phyloP scores from a whole-genome alignment of 352 stramenopile species.

The Pythium utonaiense region DNA sequence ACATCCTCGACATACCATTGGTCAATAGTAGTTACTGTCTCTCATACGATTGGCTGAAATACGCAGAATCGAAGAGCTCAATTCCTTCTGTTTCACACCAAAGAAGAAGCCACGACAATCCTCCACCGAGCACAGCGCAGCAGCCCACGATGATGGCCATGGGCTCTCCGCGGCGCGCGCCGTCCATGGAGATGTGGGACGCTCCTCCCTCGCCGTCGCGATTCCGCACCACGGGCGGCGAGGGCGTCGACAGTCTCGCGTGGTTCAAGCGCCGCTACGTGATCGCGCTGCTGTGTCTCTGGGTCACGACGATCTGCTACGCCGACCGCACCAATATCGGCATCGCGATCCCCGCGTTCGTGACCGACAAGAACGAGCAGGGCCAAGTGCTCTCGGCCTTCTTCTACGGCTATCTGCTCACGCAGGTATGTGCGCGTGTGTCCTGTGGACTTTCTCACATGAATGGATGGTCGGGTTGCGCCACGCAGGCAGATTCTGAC shows the following conservation, averaged over 20 bases:
- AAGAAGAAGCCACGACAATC: background rate
- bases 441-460: too few relatives aligned
- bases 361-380: constrained; percentile 71
- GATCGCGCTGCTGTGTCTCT: constrained; percentile 69
- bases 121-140: too few relatives aligned
- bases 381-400: constrained; percentile 81
- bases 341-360: constrained; percentile 75
- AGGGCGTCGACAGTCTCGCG: constrained; percentile 8
- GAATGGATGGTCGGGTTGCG: too few relatives aligned
- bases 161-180: constrained; percentile 19
- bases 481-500: background rate
- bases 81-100: background rate
- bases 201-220: background rate
- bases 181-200: constrained; percentile 25
- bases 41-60: background rate
- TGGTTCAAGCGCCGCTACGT: constrained; percentile 51
- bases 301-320: constrained; percentile 82
- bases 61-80: background rate
- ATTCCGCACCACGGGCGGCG: background rate
- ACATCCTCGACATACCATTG: constrained; percentile 8
- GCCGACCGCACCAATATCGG: constrained; percentile 87
- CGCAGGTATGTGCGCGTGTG: constrained; percentile 45
- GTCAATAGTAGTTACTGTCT: background rate
- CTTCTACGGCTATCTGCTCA: constrained; percentile 88
- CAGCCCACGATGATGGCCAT: constrained; percentile 20